phyloP scores from a whole-genome alignment of 176 grass and related monocot species.

The Raddia distichophylla region DNA sequence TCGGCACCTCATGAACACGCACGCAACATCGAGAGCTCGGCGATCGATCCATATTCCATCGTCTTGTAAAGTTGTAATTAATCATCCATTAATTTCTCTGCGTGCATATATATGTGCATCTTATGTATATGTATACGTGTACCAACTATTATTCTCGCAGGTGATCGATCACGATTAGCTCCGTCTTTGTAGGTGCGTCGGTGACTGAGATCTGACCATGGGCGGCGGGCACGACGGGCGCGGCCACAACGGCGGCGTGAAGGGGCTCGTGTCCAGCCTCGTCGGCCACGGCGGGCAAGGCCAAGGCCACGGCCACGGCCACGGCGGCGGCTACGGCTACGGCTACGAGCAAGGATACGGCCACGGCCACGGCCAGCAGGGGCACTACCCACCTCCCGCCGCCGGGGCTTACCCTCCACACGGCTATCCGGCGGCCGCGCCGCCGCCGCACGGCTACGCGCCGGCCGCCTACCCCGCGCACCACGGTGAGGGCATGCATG shows the following conservation, averaged over 20 bases:
- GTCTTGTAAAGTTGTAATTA: too few relatives aligned
- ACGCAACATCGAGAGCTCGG: not conserved
- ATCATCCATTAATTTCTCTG: too few relatives aligned
- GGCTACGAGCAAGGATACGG: constrained; percentile 8
- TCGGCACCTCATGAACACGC: not conserved
- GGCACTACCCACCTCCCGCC: constrained; percentile 32
- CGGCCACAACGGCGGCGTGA: constrained; percentile 46
- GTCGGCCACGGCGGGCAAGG: constrained; percentile 19
- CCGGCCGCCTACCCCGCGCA: constrained; percentile 44
- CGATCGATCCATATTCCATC: too few relatives aligned
- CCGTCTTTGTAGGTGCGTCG: too few relatives aligned
- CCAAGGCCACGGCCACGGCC: constrained; percentile 2
- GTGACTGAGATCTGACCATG: not conserved
- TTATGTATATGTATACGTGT: too few relatives aligned
- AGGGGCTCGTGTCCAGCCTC: constrained; percentile 46
- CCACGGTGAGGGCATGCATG: too few relatives aligned
- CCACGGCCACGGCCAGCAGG: constrained; percentile 39
- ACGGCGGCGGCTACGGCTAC: not conserved
- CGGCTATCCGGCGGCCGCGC: not conserved
- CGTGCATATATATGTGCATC: too few relatives aligned
- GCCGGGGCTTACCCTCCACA: constrained; percentile 37
- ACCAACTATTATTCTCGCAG: too few relatives aligned
- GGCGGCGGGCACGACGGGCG: constrained; percentile 52
- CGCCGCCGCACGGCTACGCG: constrained; percentile 28
- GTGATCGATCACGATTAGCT: too few relatives aligned